Evolutionary conservation across 306 rosid genomes (phyloP), one percentile per base, ranked within the genome.

Genomic region (Pyrus communis): DNA sequence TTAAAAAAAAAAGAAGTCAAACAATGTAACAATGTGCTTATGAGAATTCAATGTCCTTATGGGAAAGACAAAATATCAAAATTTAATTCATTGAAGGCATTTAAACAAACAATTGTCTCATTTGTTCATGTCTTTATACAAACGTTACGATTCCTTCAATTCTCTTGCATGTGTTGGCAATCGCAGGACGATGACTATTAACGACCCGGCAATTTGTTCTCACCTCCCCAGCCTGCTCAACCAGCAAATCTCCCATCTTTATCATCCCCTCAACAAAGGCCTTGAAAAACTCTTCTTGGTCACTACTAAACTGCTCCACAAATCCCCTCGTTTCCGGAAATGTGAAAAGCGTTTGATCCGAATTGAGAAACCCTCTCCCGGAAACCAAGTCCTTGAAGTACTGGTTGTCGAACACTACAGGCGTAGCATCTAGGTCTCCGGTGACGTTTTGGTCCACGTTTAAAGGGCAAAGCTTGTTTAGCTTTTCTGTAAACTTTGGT

Each of bases 311-410:
- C 0, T 81, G 66, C 61, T 19, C 19, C 71, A 95, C 97, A 17
- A 81, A 90, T 40, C 33, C 74, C 61, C 85, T 79, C 0, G 97
- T 89, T 17, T 58, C 4, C 0, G 63, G 73, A 78, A n/a, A 84
- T 69, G 97, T 92, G 81, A 69, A 88, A 7, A 95, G 97, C n/a
- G 96, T 88, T 73, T 95, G 88, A 82, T 95, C 98, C 7, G 97
- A 95, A 72, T 95, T 95, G 46, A 95, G 83, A 68, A 95, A 90
- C 12, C 98, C 98, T 40, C 92, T 84, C 23, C 97, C 90, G 21
- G 78, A 76, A 70, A 81, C 96, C 86, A 95, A 87, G 84, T 95
- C 97, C 87, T 87, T 90, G 89, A 92, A 95, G 76, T 92, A 95
- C 28, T 87, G 98, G 76, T 90, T 92, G 77, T 95, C 98, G 40